phyloP scores from a whole-genome alignment of 164 flowering plant species.

The Platanus orientalis region DNA sequence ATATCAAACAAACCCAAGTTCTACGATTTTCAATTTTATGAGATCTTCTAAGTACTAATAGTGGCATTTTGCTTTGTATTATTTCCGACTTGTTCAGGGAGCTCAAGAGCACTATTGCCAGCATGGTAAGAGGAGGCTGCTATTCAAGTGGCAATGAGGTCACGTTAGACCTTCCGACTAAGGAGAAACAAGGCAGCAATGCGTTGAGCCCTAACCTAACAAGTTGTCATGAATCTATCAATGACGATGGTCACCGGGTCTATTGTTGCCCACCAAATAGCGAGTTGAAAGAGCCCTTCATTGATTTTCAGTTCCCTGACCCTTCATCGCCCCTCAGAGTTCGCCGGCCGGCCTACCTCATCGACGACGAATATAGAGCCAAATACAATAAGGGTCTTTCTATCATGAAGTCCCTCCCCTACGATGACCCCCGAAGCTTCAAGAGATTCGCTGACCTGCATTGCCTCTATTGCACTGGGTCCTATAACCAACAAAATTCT shows the following conservation, averaged over 20 bases:
- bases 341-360: conserved; percentile 59
- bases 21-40: no score
- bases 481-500: conserved; percentile 32
- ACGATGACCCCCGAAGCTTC: conserved; percentile 20
- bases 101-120: no score
- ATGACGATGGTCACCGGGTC: conserved; percentile 6
- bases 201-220: conserved; percentile 17
- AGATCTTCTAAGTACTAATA: no score
- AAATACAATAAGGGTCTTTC: conserved; percentile 39
- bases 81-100: no score
- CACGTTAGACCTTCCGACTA: no score
- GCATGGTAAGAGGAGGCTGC: background rate
- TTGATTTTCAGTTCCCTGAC: conserved; percentile 45
- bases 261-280: conserved; percentile 60
- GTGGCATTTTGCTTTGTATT: no score
- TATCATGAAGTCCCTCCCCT: no score
- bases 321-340: conserved; percentile 27
- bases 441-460: conserved; percentile 26
- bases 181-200: background rate
- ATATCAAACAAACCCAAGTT: no score
- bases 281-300: conserved; percentile 19
- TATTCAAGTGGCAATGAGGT: background rate
- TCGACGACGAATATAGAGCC: conserved; percentile 33
- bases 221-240: conserved; percentile 19
- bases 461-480: conserved; percentile 27